Conservation (phyloP, 345 rosid genomes). For the Gossypium longicalyx region DNA sequence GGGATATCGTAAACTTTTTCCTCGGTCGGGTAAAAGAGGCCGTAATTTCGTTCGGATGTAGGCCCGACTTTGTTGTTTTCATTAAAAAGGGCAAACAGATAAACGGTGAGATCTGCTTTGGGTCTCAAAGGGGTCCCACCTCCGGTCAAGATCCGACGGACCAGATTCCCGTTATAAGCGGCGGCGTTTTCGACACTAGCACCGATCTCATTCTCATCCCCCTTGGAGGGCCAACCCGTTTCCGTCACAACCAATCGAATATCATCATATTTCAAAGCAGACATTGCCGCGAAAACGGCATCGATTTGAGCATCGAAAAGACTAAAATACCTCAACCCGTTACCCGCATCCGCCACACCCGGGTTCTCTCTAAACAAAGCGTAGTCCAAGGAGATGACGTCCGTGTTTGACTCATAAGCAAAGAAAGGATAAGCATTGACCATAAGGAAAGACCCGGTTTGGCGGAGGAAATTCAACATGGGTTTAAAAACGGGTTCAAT, state of each 20-base stretch:
- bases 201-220: conserved; percentile 74
- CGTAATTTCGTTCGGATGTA: conserved; percentile 86
- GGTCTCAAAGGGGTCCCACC: conserved; percentile 87
- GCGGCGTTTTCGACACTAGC: conserved; percentile 69
- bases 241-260: conserved; percentile 68
- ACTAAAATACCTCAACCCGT: conserved; percentile 70
- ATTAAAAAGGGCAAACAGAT: conserved; percentile 84
- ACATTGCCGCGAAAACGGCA: conserved; percentile 89
- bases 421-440: conserved; percentile 88
- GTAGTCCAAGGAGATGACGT: conserved; percentile 85
- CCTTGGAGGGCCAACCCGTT: conserved; percentile 95
- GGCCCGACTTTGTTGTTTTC: conserved; percentile 78
- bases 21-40: conserved; percentile 77
- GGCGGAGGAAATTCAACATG: conserved; percentile 72
- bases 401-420: conserved; percentile 86
- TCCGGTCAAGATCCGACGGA: conserved; percentile 70
- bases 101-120: conserved; percentile 82
- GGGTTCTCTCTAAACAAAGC: conserved; percentile 89
- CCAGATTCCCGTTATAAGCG: conserved; percentile 82
- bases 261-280: conserved; percentile 73
- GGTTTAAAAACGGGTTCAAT: conserved; percentile 71
- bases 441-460: conserved; percentile 90
- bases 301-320: conserved; percentile 96
- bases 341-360: conserved; percentile 80
- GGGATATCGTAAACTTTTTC: conserved; percentile 81